Base-by-base conservation (phyloP, 129 eudicot species). In the Tagetes erecta region DNA sequence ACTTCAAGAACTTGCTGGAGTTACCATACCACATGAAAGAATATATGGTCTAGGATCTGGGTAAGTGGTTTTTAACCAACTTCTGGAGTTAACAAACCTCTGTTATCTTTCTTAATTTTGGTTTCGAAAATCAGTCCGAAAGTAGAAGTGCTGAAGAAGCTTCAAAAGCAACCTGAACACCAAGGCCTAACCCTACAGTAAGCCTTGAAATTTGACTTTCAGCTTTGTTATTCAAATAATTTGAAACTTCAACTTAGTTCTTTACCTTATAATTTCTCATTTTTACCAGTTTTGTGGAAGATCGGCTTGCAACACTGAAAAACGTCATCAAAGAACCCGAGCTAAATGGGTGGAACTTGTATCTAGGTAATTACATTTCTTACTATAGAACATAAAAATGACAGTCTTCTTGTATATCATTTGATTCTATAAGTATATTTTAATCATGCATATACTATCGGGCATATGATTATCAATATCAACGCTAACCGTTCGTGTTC, bases 311-410 rank as follows among this genome's bases (percentile, higher is more conserved):
- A 9, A 95, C 99, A 45, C 79, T 95, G 64, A 95, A 87, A 85
- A 95, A 95, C 75, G 99, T 95, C 20, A 95, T 95, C 70, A 95
- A 95, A 70, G 97, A 91, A 78, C 90, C 97, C 1, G 97, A 91
- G 59, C 64, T 95, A 70, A 78, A 95, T 10, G 75, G 84, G 30
- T 95, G 99, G 99, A 95, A 91, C 88, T 85, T 95, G 82, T 91
- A 95, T 73, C 83, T 95, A 85, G 99, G 99, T 95, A 79, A 81
- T 47, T 4, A 5, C 50, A 2, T 51, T 52, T 51, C 73, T 75
- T 38, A 27, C 36, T 41, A 42, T 37, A 42, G 7, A 41, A 42
- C n/a, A 10, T 36, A 11, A 50, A 20, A 34, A 47, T 33, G n/a
- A 5, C 64, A 68, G 2, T 40, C 10, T n/a, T 44, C 46, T 46